A percentile compares a stretch with the other conserved stretches of the same genome.
Evolutionary conservation across 1,284 basidiomycete genomes (phyloP).

Genomic region (Pterulicium gracile): DNA sequence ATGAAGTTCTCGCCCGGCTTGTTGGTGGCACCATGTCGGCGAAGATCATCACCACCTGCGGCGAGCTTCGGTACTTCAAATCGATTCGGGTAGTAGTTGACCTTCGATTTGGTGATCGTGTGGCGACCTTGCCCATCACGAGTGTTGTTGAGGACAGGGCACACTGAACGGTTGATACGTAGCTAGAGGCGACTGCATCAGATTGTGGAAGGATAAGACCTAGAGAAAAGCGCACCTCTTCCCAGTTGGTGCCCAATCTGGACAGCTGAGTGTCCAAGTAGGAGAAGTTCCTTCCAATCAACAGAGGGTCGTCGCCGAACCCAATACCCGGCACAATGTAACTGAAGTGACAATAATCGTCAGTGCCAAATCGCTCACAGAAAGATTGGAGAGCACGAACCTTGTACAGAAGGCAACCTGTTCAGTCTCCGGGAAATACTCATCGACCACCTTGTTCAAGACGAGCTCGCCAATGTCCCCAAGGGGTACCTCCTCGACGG

Average conservation of each 20-base stretch:
- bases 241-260: slow-evolving; percentile 65
- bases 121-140: slow-evolving; percentile 56
- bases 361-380: neutral
- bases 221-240: slow-evolving; percentile 29
- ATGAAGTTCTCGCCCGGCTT: too few relatives aligned
- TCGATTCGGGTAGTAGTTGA: slow-evolving; percentile 76
- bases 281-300: slow-evolving; percentile 78
- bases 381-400: neutral
- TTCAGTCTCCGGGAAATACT: slow-evolving; percentile 79
- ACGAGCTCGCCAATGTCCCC: slow-evolving; percentile 68
- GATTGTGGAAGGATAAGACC: neutral
- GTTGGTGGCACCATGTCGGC: too few relatives aligned
- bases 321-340: slow-evolving; percentile 79
- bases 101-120: slow-evolving; percentile 45
- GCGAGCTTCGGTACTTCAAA: slow-evolving; percentile 41
- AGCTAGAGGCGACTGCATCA: slow-evolving; percentile 34
- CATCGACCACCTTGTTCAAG: slow-evolving; percentile 55
- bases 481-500: slow-evolving; percentile 67
- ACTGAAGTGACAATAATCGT: slow-evolving; percentile 15
- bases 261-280: slow-evolving; percentile 77
- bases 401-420: slow-evolving; percentile 75
- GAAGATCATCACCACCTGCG: too few relatives aligned
- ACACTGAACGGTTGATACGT: slow-evolving; percentile 76
- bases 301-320: slow-evolving; percentile 70
- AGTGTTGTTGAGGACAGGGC: slow-evolving; percentile 66